Evolutionary conservation across 495 filamentous ascomycete genomes (phyloP).

Genomic region (Talaromyces nanjingensis): DNA sequence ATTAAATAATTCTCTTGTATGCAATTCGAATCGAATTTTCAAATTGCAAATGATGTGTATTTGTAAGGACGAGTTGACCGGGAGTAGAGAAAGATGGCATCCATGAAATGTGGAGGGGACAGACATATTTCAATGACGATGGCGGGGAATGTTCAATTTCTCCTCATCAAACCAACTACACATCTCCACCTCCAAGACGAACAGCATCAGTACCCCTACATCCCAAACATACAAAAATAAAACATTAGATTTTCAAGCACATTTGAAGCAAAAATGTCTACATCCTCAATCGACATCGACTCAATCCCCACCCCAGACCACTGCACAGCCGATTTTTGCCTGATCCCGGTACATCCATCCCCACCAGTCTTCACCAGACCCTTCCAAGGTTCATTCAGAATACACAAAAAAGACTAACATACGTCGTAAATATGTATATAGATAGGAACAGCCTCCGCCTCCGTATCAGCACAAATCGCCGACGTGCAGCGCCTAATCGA

Average conservation of each 20-base stretch:
- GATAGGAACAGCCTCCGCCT: constrained; percentile 76
- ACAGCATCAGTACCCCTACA: neutral
- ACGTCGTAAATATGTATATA: constrained; percentile 18
- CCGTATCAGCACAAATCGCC: constrained; percentile 81
- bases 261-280: neutral
- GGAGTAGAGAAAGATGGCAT: neutral
- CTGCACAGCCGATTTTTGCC: constrained; percentile 76
- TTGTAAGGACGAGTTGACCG: too few relatives aligned
- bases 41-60: too few relatives aligned
- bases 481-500: constrained; percentile 82
- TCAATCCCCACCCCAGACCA: constrained; percentile 52
- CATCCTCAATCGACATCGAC: constrained; percentile 12
- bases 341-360: constrained; percentile 55
- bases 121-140: neutral
- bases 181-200: neutral
- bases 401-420: neutral
- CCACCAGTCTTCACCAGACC: neutral
- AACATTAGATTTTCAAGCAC: too few relatives aligned
- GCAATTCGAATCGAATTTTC: too few relatives aligned
- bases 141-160: neutral
- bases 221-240: neutral
- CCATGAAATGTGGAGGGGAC: neutral
- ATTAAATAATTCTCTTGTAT: too few relatives aligned
- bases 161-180: too few relatives aligned
- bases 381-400: neutral